Conservation (phyloP, 768 basidiomycete genomes). For the Galerina sulciceps region DNA sequence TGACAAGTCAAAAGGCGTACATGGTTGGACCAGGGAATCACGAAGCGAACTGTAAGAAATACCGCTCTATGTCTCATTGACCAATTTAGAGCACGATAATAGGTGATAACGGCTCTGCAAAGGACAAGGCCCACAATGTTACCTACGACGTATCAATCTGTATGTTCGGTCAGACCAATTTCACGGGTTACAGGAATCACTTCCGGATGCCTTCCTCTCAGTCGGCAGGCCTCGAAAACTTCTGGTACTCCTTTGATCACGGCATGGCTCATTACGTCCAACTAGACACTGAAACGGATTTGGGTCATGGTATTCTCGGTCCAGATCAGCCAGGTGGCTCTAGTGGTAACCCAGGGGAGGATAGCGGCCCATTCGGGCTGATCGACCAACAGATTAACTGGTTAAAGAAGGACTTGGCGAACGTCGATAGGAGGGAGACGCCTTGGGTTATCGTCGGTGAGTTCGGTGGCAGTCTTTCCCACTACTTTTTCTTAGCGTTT, state of each 20-base stretch:
- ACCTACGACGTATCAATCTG: constrained; percentile 14
- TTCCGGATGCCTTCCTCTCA: constrained; percentile 21
- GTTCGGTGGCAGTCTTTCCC: background rate
- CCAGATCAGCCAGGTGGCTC: constrained; percentile 20
- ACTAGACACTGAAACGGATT: constrained; percentile 24
- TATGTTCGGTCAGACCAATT: constrained; percentile 23
- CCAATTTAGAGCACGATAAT: too few species aligned
- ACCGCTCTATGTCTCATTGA: too few species aligned
- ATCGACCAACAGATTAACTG: constrained; percentile 21
- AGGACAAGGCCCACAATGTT: too few species aligned
- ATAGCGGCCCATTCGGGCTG: constrained; percentile 25
- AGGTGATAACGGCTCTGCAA: constrained; percentile 14
- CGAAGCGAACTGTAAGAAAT: constrained; percentile 21
- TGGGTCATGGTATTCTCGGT: constrained; percentile 17
- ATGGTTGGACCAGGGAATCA: constrained; percentile 28
- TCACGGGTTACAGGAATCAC: constrained; percentile 21
- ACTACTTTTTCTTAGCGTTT: background rate
- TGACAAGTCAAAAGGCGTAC: constrained; percentile 21
- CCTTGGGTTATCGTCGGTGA: constrained; percentile 20
- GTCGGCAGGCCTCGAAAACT: constrained; percentile 21
- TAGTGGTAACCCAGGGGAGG: background rate
- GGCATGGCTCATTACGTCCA: constrained; percentile 23
- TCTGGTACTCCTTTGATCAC: constrained; percentile 27
- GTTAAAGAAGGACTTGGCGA: constrained; percentile 16
- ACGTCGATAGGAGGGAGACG: constrained; percentile 21